Conservation (phyloP, 345 rosid genomes). For the Bruguiera sexangula region DNA sequence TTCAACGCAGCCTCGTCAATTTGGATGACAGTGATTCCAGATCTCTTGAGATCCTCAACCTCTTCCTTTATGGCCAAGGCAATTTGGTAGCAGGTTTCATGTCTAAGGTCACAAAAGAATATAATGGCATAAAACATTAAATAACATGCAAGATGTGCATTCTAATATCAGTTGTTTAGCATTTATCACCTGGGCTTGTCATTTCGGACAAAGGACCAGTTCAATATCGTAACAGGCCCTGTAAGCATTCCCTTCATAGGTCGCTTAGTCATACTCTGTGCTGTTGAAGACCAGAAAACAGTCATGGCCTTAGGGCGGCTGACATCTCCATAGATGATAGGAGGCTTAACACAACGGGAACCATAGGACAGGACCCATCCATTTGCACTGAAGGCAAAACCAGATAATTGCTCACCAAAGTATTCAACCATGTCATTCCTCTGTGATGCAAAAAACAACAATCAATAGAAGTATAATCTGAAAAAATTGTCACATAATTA, state of each 20-base stretch:
- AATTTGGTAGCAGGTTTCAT: slow-evolving; percentile 53
- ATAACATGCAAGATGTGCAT: not conserved
- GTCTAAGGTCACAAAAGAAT: slow-evolving; percentile 26
- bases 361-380: slow-evolving; percentile 99
- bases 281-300: slow-evolving; percentile 88
- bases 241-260: slow-evolving; percentile 99
- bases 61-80: slow-evolving; percentile 58
- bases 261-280: slow-evolving; percentile 91
- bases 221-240: slow-evolving; percentile 94
- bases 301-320: slow-evolving; percentile 98
- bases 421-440: slow-evolving; percentile 99
- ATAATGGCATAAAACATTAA: slow-evolving; percentile 3
- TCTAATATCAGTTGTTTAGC: not conserved
- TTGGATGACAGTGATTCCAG: slow-evolving; percentile 46
- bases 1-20: slow-evolving; percentile 56
- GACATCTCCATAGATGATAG: slow-evolving; percentile 94
- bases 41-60: slow-evolving; percentile 56
- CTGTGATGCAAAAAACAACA: slow-evolving; percentile 21
- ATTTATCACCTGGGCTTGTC: slow-evolving; percentile 82
- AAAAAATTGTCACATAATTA: not conserved
- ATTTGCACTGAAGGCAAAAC: slow-evolving; percentile 88
- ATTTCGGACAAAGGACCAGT: slow-evolving; percentile 96
- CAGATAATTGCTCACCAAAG: slow-evolving; percentile 93
- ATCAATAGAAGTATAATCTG: not conserved
- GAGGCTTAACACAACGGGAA: slow-evolving; percentile 97